Evolutionary conservation across 228 moss, liverwort and hornwort species (phyloP), one percentile per base, ranked within the genome.

Genomic region (Sphagnum fallax): DNA sequence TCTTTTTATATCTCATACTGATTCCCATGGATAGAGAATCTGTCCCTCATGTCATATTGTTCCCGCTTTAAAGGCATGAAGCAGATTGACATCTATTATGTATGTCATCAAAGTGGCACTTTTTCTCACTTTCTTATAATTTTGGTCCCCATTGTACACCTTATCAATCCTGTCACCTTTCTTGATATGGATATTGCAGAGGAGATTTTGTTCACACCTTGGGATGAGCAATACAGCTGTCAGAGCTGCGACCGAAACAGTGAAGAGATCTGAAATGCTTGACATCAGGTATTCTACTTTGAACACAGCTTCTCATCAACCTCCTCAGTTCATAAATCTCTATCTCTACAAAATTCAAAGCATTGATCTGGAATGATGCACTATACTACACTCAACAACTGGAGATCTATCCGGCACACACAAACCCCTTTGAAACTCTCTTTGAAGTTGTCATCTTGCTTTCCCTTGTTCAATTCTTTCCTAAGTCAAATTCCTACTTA

Each of bases 121-220:
- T 32, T 32, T 32, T 32, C 32, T 32, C 32, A 32, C 32, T 32
- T 32, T 32, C 32, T 32, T 32, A 32, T 32, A 32, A 32, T 32
- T 32, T 32, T 32, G 32, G 32, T 32, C 32, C 32, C 32, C 2
- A 2, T 32, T 32, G 32, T 32, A 32, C 32, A 32, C 32, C 32
- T 32, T 32, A 32, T 32, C 32, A 32, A 32, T 32, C 32, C 32
- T 32, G 32, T 32, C 32, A 32, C 32, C 32, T 32, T 32, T 32
- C 32, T 32, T 32, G 32, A 32, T 32, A 32, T 50, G 8, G 16
- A 51, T 60, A 16, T 55, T 78, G 62, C 88, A 88, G 88, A 93
- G 97, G 82, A 81, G 97, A 67, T 98, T 98, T 68, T 92, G 97
- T 80, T 98, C 93, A 51, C 97, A 93, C 78, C 81, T 93, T 12